Base-by-base conservation (phyloP, 2,329 filamentous ascomycete species). In the Zymoseptoria tritici region DNA sequence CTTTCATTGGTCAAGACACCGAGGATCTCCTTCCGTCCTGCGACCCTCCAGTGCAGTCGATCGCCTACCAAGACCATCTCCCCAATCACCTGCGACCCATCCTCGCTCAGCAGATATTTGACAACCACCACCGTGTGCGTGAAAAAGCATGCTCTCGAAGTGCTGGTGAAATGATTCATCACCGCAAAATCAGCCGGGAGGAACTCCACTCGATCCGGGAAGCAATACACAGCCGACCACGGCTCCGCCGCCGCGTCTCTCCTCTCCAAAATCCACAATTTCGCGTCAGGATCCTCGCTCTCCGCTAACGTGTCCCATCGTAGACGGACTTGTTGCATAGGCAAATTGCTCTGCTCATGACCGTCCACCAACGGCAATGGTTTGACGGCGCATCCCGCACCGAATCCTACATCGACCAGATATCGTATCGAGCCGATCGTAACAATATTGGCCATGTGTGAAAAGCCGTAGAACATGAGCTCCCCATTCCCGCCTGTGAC, bases 211-310 rank as follows among this genome's bases (percentile, higher is more conserved):
- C 57, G 52, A 49, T 88, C 83, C 2, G 80, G 79, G 70, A 90
- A 91, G 61, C 80, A 82, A 71, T 89, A 90, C 58, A 79, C 81
- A 2, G 81, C 75, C 26, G 79, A 75, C 83, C 86, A 91, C 1
- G 77, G 13, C 20, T 51, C 53, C 6, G 52, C 56, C 5, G 54
- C 49, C 2, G 53, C 24, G 49, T 52, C 60, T 62, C 56, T 70
- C 59, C 72, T 66, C 55, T 79, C 73, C 51, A 75, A 76, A 0
- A 78, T 72, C 77, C 77, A 79, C 4, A 78, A 61, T 16, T 76
- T 72, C 54, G 76, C 72, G 11, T 57, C 54, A n/a, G 57, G 9
- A 49, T 65, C 58, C 52, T 67, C 62, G 19, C 62, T 60, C 9
- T 72, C 68, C 1, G 51, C 26, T 11, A 67, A 42, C 2, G 60